Percentiles rank a stretch among this genome's conserved stretches.
Evolutionary conservation across 2,329 filamentous ascomycete genomes (phyloP).

Genomic region (Dichotomopilus funicola): DNA sequence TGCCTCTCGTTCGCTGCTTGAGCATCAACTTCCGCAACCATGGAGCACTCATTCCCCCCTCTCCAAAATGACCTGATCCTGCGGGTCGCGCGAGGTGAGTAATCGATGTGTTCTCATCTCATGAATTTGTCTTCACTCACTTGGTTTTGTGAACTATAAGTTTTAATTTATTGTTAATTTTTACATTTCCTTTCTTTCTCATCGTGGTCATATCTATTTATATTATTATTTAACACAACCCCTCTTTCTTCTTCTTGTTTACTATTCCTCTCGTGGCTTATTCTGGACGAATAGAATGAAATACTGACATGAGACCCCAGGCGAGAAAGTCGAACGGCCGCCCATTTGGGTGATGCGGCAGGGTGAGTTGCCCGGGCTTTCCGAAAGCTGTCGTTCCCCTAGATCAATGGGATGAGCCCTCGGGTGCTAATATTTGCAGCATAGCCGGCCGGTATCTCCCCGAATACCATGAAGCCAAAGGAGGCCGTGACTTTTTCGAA

Average conservation of each 20-base stretch:
- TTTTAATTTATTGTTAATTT: neutral
- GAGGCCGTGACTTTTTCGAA: slow-evolving; percentile 87
- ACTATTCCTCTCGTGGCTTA: no score
- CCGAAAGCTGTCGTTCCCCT: no score
- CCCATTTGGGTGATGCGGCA: slow-evolving; percentile 99
- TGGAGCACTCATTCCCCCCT: slow-evolving; percentile 68
- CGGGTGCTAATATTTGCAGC: neutral
- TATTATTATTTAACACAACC: no score
- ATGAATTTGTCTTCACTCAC: neutral
- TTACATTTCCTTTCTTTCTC: neutral
- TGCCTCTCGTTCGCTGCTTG: neutral
- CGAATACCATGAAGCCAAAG: slow-evolving; percentile 96
- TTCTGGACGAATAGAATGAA: neutral
- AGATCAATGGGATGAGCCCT: slow-evolving; percentile 11
- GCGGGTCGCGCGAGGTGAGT: slow-evolving; percentile 77
- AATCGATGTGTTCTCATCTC: neutral
- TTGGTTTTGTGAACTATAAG: neutral
- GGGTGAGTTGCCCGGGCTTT: slow-evolving; percentile 45
- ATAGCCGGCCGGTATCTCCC: slow-evolving; percentile 92
- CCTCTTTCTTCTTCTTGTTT: no score
- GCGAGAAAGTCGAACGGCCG: slow-evolving; percentile 83
- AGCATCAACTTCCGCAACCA: slow-evolving; percentile 33
- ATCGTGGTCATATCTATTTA: no score
- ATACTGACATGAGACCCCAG: slow-evolving; percentile 40
- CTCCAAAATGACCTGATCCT: slow-evolving; percentile 90